phyloP scores from a whole-genome alignment of 2,329 filamentous ascomycete species.

The Monosporascus sp. region DNA sequence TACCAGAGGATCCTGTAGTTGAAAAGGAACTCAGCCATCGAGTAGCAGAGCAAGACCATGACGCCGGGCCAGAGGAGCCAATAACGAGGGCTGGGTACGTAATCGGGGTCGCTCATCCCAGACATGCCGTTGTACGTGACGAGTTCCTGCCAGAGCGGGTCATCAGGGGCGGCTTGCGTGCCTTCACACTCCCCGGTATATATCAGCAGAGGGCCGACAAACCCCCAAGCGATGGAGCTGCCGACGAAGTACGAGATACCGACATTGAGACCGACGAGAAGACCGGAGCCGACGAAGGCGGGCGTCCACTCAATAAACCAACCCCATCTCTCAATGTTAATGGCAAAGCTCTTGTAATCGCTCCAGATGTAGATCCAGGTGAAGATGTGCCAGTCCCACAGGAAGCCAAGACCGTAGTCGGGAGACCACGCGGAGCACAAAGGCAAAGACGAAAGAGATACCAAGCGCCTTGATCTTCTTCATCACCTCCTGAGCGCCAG shows the following conservation, averaged over 20 bases:
- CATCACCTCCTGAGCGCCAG: slow-evolving; percentile 44
- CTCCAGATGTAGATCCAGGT: slow-evolving; percentile 52
- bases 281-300: slow-evolving; percentile 53
- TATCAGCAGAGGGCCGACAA: slow-evolving; percentile 53
- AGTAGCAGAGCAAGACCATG: slow-evolving; percentile 35
- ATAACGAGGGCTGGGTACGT: slow-evolving; percentile 32
- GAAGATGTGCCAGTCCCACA: slow-evolving; percentile 53
- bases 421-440: slow-evolving; percentile 48
- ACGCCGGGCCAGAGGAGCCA: slow-evolving; percentile 39
- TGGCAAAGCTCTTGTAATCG: slow-evolving; percentile 41
- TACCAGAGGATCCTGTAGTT: slow-evolving; percentile 34
- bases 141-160: slow-evolving; percentile 38
- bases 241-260: slow-evolving; percentile 53
- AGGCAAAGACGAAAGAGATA: slow-evolving; percentile 41
- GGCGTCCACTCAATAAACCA: slow-evolving; percentile 54
- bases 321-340: slow-evolving; percentile 52
- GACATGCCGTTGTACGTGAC: slow-evolving; percentile 31
- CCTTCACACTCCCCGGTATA: slow-evolving; percentile 45
- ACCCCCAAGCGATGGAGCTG: slow-evolving; percentile 47
- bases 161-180: slow-evolving; percentile 14
- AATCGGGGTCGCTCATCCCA: slow-evolving; percentile 25
- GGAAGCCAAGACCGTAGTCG: slow-evolving; percentile 51
- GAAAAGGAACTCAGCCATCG: slow-evolving; percentile 33
- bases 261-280: slow-evolving; percentile 54
- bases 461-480: slow-evolving; percentile 50